A percentile compares a stretch with the other conserved stretches of the same genome.
These are phyloP conservation scores for Podila epigama DNA, from an alignment of 192 early-diverging fungal genomes.

Conservation along the genomic window DNA sequence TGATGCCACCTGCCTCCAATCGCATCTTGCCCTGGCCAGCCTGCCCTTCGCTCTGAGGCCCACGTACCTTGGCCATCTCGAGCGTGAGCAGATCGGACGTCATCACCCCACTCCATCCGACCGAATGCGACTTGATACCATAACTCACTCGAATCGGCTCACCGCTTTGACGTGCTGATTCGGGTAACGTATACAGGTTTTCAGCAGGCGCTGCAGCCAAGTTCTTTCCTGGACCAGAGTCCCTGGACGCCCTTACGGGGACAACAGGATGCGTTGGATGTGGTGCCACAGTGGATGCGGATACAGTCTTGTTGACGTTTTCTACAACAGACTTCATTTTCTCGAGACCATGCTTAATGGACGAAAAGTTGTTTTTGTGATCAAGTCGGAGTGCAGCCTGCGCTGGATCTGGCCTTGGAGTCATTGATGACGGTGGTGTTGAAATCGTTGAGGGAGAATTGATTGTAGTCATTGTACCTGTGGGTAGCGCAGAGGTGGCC, in stretches of 20 bases:
- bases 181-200: conserved; percentile 32
- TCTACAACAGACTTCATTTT: background rate
- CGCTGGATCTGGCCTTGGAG: too few relatives aligned
- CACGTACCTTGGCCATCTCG: conserved; percentile 44
- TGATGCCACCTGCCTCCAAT: conserved; percentile 3
- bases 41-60: background rate
- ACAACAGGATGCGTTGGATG: too few relatives aligned
- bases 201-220: conserved; percentile 22
- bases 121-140: conserved; percentile 41
- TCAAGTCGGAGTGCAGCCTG: too few relatives aligned
- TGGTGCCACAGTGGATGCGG: too few relatives aligned
- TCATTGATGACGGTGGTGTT: too few relatives aligned
- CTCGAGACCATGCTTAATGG: background rate
- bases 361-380: background rate
- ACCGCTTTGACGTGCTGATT: conserved; percentile 1
- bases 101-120: conserved; percentile 43
- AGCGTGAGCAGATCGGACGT: conserved; percentile 38
- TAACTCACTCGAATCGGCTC: conserved; percentile 31
- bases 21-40: background rate
- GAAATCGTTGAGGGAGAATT: too few relatives aligned
- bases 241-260: too few relatives aligned
- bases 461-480: too few relatives aligned
- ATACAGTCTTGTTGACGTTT: too few relatives aligned
- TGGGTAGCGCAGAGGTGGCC: too few relatives aligned
- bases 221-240: background rate